Base-by-base conservation (phyloP, 257 asterid genomes). In the Dorcoceras hygrometricum region DNA sequence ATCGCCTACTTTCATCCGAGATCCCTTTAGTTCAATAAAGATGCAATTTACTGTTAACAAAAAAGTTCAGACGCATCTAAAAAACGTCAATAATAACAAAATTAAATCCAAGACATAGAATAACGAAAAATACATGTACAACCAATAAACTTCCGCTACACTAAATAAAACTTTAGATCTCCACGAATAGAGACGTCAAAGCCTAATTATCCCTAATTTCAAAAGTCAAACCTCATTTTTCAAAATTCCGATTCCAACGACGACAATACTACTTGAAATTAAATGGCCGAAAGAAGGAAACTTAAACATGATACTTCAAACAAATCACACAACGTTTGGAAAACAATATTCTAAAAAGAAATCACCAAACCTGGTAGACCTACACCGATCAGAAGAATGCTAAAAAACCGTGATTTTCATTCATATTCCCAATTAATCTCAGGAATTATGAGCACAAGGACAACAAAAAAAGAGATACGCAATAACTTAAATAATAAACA, bases 351-450 rank as follows among this genome's bases (percentile, higher is more conserved):
- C 23, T 53, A 34, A 25, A 70, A 34, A 67, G 4, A 2, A 39
- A 18, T 0, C 58, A 39, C 53, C 23, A 34, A 63, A 63, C 27
- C n/a, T 14, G 4, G 34, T 76, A 80, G 76, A 77, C 74, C 78
- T 65, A 5, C 65, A 60, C 63, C 50, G 2, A 71, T 68, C 62
- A 19, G 29, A 46, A 19, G 29, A 46, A 22, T 27, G 59, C 78
- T 68, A 67, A 77, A 77, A 78, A 34, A 58, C 32, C 55, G 25
- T 12, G 68, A 64, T 16, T 65, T 32, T 28, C 23, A 48, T 48
- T 56, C 27, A 59, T 46, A 60, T 27, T 54, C 69, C 66, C 16
- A 72, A 50, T 56, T 60, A 59, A 60, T 31, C 57, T 39, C 50
- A 6, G 36, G 27, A 67, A 57, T 51, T 7, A 29, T 3, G 50